Conservation (phyloP, 257 asterid species). For the Lithospermum erythrorhizon region DNA sequence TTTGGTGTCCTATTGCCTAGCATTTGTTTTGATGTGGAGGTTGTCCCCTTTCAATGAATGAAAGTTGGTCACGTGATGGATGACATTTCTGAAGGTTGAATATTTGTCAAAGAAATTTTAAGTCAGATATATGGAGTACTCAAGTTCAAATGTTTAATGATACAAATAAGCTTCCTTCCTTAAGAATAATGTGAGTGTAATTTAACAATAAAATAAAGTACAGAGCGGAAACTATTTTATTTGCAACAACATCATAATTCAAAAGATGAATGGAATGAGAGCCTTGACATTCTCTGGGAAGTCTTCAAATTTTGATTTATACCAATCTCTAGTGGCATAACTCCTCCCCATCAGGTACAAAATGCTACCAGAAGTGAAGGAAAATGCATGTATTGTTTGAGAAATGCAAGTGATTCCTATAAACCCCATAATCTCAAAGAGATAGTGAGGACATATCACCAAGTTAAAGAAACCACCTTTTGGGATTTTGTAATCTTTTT, state of each 20-base stretch:
- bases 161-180: too few relatives aligned
- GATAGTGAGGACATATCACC: conserved; percentile 56
- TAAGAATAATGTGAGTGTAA: too few relatives aligned
- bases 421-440: conserved; percentile 46
- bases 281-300: conserved; percentile 50
- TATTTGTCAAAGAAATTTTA: too few relatives aligned
- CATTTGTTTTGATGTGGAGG: too few relatives aligned
- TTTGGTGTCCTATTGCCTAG: too few relatives aligned
- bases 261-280: conserved; percentile 51
- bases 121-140: too few relatives aligned
- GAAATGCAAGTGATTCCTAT: conserved; percentile 46
- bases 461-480: conserved; percentile 40
- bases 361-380: conserved; percentile 24
- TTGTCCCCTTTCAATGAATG: too few relatives aligned
- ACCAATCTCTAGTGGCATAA: conserved; percentile 57
- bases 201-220: too few relatives aligned
- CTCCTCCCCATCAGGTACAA: conserved; percentile 53
- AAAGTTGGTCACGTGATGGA: too few relatives aligned
- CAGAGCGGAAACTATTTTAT: too few relatives aligned
- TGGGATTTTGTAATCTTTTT: conserved; percentile 46
- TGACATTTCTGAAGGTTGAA: too few relatives aligned
- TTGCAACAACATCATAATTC: background rate
- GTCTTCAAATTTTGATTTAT: conserved; percentile 48
- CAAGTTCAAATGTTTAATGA: too few relatives aligned
- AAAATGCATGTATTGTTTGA: conserved; percentile 31